These are phyloP conservation scores for Paecilomyces variotii DNA, from an alignment of 2,329 filamentous ascomycete species.

Conservation along the genomic window DNA sequence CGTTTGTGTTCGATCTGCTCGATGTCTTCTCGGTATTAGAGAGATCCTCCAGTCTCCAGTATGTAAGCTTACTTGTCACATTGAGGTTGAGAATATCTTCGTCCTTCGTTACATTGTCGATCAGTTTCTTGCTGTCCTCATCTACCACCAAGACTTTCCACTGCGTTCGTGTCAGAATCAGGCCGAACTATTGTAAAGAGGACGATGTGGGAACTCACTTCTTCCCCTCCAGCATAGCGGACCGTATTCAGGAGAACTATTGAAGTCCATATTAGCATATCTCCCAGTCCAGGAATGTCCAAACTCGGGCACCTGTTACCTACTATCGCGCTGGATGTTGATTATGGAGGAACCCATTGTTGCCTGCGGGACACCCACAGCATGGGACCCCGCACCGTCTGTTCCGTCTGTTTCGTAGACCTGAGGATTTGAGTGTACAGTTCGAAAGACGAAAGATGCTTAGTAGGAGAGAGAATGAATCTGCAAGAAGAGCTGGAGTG, in stretches of 20 bases:
- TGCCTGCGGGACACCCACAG: conserved; percentile 31
- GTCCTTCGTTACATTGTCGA: conserved; percentile 86
- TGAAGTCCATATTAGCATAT: background rate
- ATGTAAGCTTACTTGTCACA: conserved; percentile 66
- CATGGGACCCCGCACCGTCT: conserved; percentile 7
- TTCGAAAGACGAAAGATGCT: background rate
- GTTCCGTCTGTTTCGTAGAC: background rate
- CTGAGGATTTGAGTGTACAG: background rate
- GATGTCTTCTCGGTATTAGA: conserved; percentile 56
- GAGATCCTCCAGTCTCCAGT: conserved; percentile 7
- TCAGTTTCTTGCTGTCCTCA: conserved; percentile 69
- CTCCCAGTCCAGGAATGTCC: background rate
- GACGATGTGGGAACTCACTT: conserved; percentile 48
- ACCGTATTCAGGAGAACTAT: conserved; percentile 67
- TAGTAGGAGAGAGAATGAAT: background rate
- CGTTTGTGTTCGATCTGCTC: conserved; percentile 86
- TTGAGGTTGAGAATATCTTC: conserved; percentile 97
- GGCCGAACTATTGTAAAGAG: conserved; percentile 15
- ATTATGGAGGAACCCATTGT: conserved; percentile 80
- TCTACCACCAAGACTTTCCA: conserved; percentile 97
- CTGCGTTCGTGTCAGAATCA: conserved; percentile 41
- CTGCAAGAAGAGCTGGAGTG: background rate
- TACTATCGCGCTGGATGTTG: conserved; percentile 72
- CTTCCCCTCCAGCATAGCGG: conserved; percentile 68
- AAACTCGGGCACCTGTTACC: conserved; percentile 18